These are phyloP conservation scores for Candida montana DNA, from an alignment of 805 yeast genomes.

Conservation along the genomic window DNA sequence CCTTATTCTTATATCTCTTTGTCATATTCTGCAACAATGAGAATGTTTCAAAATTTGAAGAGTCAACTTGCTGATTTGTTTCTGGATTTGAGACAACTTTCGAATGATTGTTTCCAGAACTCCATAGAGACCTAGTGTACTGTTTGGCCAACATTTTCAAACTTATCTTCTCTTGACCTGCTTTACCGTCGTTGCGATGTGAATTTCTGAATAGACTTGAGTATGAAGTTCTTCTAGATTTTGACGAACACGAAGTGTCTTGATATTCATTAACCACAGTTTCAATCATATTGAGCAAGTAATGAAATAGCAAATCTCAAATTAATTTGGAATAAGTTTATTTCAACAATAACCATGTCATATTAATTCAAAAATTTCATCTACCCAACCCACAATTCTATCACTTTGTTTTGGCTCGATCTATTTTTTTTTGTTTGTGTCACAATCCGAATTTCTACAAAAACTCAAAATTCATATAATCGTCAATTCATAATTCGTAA, in stretches of 20 bases:
- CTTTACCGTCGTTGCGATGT: neutral
- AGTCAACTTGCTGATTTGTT: conserved; percentile 3
- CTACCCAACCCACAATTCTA: no score
- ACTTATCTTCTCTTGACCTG: conserved; percentile 10
- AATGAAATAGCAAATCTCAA: conserved; percentile 1
- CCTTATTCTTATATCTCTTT: conserved; percentile 1
- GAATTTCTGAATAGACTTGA: conserved; percentile 12
- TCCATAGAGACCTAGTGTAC: conserved; percentile 10
- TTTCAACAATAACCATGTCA: no score
- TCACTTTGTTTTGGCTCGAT: no score
- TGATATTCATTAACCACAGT: conserved; percentile 1
- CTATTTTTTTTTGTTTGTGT: no score
- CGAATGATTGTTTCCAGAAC: conserved; percentile 2
- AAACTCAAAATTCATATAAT: no score
- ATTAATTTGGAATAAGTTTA: no score
- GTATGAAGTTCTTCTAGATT: conserved; percentile 16
- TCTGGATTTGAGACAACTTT: conserved; percentile 1
- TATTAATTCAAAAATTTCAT: no score
- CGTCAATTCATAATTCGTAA: neutral
- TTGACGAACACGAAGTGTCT: conserved; percentile 12
- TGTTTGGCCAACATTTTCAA: conserved; percentile 17
- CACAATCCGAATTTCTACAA: no score
- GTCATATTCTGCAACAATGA: conserved; percentile 9
- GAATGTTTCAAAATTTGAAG: conserved; percentile 12
- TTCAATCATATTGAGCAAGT: neutral